Conservation (phyloP, 2,329 filamentous ascomycete genomes). For the Endocalyx cinctus region DNA sequence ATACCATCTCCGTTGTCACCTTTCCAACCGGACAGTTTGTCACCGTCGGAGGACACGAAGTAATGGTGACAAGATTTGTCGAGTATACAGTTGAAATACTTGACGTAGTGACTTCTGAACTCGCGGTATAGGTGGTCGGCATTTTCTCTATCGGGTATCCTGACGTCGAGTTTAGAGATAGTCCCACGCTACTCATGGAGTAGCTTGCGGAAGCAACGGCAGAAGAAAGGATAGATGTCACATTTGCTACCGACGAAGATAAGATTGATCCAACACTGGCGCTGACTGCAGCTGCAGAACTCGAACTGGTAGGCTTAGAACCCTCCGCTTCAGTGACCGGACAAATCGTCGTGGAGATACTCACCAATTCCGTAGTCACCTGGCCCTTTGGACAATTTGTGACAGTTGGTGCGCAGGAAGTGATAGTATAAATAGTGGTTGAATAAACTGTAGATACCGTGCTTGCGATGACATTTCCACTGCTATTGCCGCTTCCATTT, state of each 20-base stretch:
- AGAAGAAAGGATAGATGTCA: conserved; percentile 7
- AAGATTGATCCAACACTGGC: conserved; percentile 4
- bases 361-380: conserved; percentile 21
- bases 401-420: conserved; percentile 20
- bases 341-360: conserved; percentile 19
- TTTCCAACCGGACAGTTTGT: conserved; percentile 24
- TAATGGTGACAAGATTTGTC: conserved; percentile 23
- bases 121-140: conserved; percentile 24
- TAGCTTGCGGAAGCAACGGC: conserved; percentile 8
- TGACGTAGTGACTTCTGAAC: conserved; percentile 23
- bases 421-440: conserved; percentile 23
- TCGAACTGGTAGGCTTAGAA: conserved; percentile 7
- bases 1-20: conserved; percentile 24
- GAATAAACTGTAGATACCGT: conserved; percentile 21
- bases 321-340: conserved; percentile 12
- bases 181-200: conserved; percentile 10
- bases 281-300: conserved; percentile 5
- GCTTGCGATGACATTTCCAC: conserved; percentile 4
- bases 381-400: conserved; percentile 21
- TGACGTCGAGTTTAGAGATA: conserved; percentile 8
- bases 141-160: conserved; percentile 11
- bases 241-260: conserved; percentile 4
- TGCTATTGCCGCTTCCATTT: conserved; percentile 4
- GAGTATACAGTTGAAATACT: conserved; percentile 25
- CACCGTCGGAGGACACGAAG: conserved; percentile 21